Conservation (phyloP, 2,329 filamentous ascomycete genomes). For the Nemania abortiva region DNA sequence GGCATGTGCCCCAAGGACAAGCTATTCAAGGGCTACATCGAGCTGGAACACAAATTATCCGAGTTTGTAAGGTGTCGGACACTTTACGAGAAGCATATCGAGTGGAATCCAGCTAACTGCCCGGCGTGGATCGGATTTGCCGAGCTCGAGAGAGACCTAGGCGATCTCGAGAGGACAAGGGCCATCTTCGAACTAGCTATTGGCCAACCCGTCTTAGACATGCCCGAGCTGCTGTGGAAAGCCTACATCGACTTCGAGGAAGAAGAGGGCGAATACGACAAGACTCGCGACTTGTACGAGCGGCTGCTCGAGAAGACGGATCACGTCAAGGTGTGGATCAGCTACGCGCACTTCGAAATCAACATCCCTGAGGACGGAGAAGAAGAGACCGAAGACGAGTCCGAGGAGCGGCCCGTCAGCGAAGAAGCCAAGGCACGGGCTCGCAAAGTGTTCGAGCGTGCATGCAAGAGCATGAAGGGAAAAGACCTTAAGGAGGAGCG, state of each 20-base stretch:
- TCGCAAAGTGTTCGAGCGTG: slow-evolving; percentile 85
- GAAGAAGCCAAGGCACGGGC: slow-evolving; percentile 87
- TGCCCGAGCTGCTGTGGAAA: slow-evolving; percentile 98
- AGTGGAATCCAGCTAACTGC: slow-evolving; percentile 90
- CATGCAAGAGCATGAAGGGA: slow-evolving; percentile 87
- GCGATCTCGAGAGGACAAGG: slow-evolving; percentile 87
- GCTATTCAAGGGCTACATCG: slow-evolving; percentile 92
- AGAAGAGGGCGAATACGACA: slow-evolving; percentile 90
- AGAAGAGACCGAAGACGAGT: slow-evolving; percentile 69
- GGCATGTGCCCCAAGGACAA: slow-evolving; percentile 97
- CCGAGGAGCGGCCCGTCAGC: slow-evolving; percentile 77
- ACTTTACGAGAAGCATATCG: slow-evolving; percentile 92
- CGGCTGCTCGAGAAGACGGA: slow-evolving; percentile 93
- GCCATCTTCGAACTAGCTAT: slow-evolving; percentile 95
- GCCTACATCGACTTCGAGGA: slow-evolving; percentile 99
- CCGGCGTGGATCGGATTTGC: slow-evolving; percentile 98
- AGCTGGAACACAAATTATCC: slow-evolving; percentile 91
- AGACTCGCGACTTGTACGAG: slow-evolving; percentile 86
- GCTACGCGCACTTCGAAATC: slow-evolving; percentile 98
- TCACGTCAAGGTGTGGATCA: slow-evolving; percentile 99
- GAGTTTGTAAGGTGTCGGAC: slow-evolving; percentile 93
- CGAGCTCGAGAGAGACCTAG: slow-evolving; percentile 89
- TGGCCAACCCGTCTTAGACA: slow-evolving; percentile 84
- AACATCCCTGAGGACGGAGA: slow-evolving; percentile 84
- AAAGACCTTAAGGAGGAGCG: slow-evolving; percentile 92